Base-by-base conservation (phyloP, 1,284 basidiomycete genomes). In the Papiliotrema laurentii region DNA sequence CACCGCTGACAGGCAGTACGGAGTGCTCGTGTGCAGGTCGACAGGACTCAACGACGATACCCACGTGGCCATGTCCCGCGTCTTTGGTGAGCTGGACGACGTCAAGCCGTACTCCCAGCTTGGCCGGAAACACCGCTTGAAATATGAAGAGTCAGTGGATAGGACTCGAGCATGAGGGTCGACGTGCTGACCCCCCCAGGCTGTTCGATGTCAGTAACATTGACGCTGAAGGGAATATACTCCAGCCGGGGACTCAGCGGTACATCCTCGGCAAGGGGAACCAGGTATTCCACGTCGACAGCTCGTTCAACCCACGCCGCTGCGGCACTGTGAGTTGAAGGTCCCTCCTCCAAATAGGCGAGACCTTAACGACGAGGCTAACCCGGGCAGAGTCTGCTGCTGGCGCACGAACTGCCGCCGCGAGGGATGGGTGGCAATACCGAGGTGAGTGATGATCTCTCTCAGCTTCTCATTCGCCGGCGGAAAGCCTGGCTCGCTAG, bases 11-110 rank as follows among this genome's bases (percentile, higher is more conserved):
- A 35, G n/a, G 36, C 28, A 57, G 60, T 63, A 64, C 38, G 63
- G 63, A 14, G 59, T 64, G 2, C 47, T 64, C 4, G 59, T 64
- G 2, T 60, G 59, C 53, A 58, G 63, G 11, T 33, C 48, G 19
- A 64, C 63, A 6, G 56, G 60, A 3, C 46, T 62, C 1, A 45
- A 58, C 28, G 63, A 64, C 41, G 53, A 56, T 41, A 33, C 40
- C 21, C 63, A 64, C 45, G 60, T 64, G 30, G 63, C 50, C 13
- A 51, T 64, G 47, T 60, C 60, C 10, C 43, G 53, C 9, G 19
- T 56, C 18, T 54, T 62, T 33, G 63, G 63, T 7, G 58, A 60
- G 9, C 50, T 64, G 21, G 63, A 64, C 53, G 63, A 64, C 46
- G 55, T 64, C 14, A 57, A 47, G 44, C 63, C 63, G n/a, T 64